phyloP scores from a whole-genome alignment of 306 rosid species.

The Rosa chinensis region DNA sequence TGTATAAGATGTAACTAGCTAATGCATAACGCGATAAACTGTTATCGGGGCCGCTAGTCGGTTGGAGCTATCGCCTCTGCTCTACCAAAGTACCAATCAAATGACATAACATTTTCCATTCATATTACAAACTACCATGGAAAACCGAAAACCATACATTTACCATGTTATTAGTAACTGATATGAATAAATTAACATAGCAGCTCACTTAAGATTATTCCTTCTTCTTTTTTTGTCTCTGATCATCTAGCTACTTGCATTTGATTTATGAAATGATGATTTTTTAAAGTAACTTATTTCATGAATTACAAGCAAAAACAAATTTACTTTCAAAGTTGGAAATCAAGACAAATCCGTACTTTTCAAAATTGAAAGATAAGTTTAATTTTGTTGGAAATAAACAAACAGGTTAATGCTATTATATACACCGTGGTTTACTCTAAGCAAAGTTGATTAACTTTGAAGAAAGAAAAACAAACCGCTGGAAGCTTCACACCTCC shows the following conservation, averaged over 20 bases:
- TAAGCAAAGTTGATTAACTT: neutral
- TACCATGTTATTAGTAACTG: neutral
- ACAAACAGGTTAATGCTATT: neutral
- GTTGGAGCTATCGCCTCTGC: too few relatives aligned
- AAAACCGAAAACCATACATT: neutral
- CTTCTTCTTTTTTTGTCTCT: neutral
- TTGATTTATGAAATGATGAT: neutral
- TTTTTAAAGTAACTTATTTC: neutral
- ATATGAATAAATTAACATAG: too few relatives aligned
- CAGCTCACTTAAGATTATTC: neutral
- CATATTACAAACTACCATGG: neutral
- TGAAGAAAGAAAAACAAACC: neutral
- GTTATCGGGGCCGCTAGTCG: neutral
- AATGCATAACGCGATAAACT: neutral
- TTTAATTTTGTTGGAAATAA: neutral
- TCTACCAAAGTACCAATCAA: neutral
- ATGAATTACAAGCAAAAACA: neutral
- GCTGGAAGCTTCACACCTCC: constrained; percentile 9
- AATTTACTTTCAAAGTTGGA: neutral
- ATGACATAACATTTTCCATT: too few relatives aligned
- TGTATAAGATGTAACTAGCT: neutral
- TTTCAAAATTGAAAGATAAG: neutral
- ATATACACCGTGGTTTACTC: neutral
- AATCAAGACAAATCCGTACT: neutral
- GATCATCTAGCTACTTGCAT: neutral